Conservation (phyloP, 805 yeast genomes). For the Candida khao-thaluensis region DNA sequence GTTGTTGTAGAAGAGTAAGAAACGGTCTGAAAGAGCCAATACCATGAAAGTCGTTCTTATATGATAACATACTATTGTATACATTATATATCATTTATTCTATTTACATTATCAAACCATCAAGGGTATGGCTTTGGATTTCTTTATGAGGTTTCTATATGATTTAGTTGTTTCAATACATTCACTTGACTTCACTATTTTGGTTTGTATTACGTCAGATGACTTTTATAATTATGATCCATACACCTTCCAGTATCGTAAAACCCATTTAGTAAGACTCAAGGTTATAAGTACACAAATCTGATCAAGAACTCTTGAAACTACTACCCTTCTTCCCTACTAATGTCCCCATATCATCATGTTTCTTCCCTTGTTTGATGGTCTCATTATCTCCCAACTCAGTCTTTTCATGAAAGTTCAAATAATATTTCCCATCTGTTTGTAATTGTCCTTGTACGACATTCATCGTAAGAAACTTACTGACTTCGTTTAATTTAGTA, state of each 20-base stretch:
- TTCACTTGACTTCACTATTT: too few relatives aligned
- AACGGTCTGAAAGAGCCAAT: too few relatives aligned
- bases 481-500: constrained; percentile 63
- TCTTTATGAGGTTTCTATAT: too few relatives aligned
- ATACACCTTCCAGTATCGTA: too few relatives aligned
- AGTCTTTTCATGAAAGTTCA: constrained; percentile 76
- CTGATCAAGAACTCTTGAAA: neutral
- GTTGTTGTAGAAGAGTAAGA: neutral
- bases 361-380: constrained; percentile 51
- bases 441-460: constrained; percentile 79
- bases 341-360: constrained; percentile 42
- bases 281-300: neutral
- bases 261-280: neutral
- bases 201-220: too few relatives aligned
- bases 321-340: constrained; percentile 48
- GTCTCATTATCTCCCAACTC: constrained; percentile 91
- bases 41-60: too few relatives aligned
- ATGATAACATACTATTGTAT: too few relatives aligned
- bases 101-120: constrained; percentile 5
- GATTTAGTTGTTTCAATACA: too few relatives aligned
- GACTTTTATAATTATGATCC: too few relatives aligned
- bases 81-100: neutral
- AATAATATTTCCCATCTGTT: constrained; percentile 44
- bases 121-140: too few relatives aligned
- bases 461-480: constrained; percentile 64